Percentiles rank a stretch among this genome's conserved stretches.
These are phyloP conservation scores for Gastrolobium villosum DNA, from an alignment of 306 rosid genomes.

Conservation along the genomic window DNA sequence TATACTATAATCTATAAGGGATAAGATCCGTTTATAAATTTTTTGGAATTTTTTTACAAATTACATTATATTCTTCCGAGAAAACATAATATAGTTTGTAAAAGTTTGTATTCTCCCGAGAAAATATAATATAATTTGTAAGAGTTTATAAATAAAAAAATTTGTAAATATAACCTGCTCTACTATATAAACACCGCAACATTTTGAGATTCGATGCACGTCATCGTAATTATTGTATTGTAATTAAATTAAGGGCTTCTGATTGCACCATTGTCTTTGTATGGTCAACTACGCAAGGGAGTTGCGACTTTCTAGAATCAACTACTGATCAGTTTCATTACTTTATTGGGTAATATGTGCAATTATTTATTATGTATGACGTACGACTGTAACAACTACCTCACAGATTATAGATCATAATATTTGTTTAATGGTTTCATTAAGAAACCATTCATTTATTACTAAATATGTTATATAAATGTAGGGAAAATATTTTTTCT, in stretches of 20 bases:
- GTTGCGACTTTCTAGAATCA: conserved; percentile 54
- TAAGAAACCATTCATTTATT: background rate
- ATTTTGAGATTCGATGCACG: conserved; percentile 12
- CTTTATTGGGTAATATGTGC: conserved; percentile 37
- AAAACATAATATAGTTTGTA: no score
- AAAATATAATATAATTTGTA: no score
- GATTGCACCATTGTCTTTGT: conserved; percentile 43
- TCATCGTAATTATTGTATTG: background rate
- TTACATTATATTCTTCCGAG: no score
- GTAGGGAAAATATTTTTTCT: no score
- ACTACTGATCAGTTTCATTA: conserved; percentile 44
- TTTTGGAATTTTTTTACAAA: no score
- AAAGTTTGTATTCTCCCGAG: no score
- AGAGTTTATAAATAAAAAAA: no score
- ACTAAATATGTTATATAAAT: conserved; percentile 13
- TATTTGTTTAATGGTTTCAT: conserved; percentile 17
- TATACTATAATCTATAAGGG: background rate
- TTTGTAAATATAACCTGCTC: no score
- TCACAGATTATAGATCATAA: background rate
- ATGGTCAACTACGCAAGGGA: conserved; percentile 53
- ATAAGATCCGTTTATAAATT: no score
- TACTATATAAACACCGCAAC: background rate
- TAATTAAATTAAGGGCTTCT: conserved; percentile 37
- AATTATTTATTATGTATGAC: conserved; percentile 38
- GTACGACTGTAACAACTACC: background rate